These are phyloP conservation scores for Gynostemma pentaphyllum DNA, from an alignment of 306 rosid genomes.

Conservation along the genomic window DNA sequence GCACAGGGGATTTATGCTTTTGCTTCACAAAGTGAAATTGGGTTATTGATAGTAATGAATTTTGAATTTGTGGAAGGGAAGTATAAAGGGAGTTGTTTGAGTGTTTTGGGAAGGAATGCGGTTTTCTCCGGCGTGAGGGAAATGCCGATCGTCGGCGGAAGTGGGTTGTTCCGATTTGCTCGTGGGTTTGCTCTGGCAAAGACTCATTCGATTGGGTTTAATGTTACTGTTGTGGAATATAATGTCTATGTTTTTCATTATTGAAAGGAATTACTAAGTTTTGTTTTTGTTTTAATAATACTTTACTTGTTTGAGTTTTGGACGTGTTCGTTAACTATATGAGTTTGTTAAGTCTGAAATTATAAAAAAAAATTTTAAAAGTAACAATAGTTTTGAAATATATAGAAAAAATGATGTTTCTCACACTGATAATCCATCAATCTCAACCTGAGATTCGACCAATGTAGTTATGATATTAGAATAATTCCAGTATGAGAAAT, in stretches of 20 bases:
- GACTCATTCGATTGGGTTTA: constrained; percentile 4
- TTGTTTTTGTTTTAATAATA: no score
- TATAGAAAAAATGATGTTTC: no score
- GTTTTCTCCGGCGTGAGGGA: constrained; percentile 29
- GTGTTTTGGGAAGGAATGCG: constrained; percentile 49
- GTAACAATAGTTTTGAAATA: no score
- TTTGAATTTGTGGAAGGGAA: constrained; percentile 46
- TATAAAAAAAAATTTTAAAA: no score
- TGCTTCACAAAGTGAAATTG: constrained; percentile 38
- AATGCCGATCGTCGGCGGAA: constrained; percentile 68
- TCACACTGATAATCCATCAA: no score
- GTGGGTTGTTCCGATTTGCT: constrained; percentile 56
- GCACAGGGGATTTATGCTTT: constrained; percentile 58
- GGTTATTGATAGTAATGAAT: constrained; percentile 39
- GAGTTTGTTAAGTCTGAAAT: no score
- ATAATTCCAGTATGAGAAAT: no score
- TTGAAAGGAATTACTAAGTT: no score
- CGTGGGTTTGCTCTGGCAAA: constrained; percentile 49
- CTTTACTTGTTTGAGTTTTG: not conserved
- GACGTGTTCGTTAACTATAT: no score
- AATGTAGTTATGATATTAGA: no score
- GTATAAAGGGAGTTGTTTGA: constrained; percentile 43
- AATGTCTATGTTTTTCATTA: constrained; percentile 52
- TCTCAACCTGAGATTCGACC: no score
- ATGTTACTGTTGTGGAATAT: constrained; percentile 50